A percentile compares a stretch with the other conserved stretches of the same genome.
phyloP scores from a whole-genome alignment of 495 filamentous ascomycete genomes.

The Daldinia concentrica region DNA sequence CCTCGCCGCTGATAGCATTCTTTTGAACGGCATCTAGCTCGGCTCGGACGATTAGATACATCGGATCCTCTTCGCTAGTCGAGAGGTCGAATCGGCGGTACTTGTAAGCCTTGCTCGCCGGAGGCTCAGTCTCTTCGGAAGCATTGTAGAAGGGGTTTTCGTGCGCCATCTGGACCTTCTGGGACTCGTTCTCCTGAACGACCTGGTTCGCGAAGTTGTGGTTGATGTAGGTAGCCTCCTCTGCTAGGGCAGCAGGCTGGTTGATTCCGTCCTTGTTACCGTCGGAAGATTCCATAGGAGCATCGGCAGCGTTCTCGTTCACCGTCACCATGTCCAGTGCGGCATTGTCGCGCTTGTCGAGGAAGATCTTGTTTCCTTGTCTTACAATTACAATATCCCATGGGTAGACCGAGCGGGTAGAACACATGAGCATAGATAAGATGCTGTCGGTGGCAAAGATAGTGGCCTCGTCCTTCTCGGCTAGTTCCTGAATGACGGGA shows the following conservation, averaged over 20 bases:
- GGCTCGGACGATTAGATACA: constrained; percentile 92
- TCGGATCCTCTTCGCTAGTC: constrained; percentile 88
- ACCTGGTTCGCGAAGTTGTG: constrained; percentile 98
- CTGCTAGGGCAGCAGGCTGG: constrained; percentile 85
- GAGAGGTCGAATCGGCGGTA: constrained; percentile 96
- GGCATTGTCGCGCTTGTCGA: constrained; percentile 95
- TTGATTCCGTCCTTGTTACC: constrained; percentile 95
- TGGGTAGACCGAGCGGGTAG: constrained; percentile 91
- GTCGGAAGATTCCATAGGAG: constrained; percentile 88
- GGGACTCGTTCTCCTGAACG: constrained; percentile 77
- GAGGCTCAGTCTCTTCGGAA: constrained; percentile 87
- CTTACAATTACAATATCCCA: constrained; percentile 95
- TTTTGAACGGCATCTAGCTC: constrained; percentile 96
- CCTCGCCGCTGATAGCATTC: constrained; percentile 85
- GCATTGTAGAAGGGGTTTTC: constrained; percentile 98
- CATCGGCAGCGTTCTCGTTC: constrained; percentile 98
- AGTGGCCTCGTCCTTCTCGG: constrained; percentile 95
- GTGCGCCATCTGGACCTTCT: constrained; percentile 82
- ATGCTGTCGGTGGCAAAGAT: constrained; percentile 98
- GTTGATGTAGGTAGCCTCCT: constrained; percentile 99
- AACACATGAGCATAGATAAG: constrained; percentile 98
- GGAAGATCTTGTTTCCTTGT: constrained; percentile 94
- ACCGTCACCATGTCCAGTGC: constrained; percentile 97
- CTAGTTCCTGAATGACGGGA: constrained; percentile 94
- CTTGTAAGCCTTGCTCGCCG: constrained; percentile 96